Percentiles rank a stretch among this genome's conserved stretches.
These are phyloP conservation scores for Bimuria novae-zelandiae DNA, from an alignment of 2,329 filamentous ascomycete genomes.

Conservation along the genomic window DNA sequence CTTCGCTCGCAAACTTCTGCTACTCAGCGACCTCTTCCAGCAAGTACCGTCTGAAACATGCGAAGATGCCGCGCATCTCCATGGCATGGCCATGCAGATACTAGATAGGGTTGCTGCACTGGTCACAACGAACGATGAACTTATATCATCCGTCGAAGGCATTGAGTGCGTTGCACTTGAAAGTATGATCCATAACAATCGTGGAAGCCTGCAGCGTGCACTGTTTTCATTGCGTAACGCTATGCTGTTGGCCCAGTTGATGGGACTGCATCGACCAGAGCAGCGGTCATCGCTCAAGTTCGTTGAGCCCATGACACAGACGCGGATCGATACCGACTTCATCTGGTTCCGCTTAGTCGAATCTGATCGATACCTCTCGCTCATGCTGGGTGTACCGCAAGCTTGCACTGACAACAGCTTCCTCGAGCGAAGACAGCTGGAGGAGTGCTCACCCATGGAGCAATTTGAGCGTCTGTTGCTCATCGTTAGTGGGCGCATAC, in stretches of 20 bases:
- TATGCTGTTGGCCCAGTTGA: conserved; percentile 44
- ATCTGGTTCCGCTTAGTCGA: conserved; percentile 48
- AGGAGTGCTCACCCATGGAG: conserved; percentile 26
- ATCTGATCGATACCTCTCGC: conserved; percentile 44
- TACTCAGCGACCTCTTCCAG: conserved; percentile 34
- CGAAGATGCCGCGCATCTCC: conserved; percentile 15
- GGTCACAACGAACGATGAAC: conserved; percentile 47
- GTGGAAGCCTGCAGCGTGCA: conserved; percentile 46
- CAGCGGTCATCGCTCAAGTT: conserved; percentile 28
- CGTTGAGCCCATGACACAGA: conserved; percentile 12
- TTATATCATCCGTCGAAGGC: conserved; percentile 45
- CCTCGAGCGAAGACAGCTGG: conserved; percentile 7
- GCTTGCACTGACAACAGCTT: conserved; percentile 28
- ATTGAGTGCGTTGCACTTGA: conserved; percentile 50
- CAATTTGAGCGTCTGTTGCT: conserved; percentile 38
- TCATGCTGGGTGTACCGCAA: conserved; percentile 49
- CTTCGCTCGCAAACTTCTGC: conserved; percentile 36
- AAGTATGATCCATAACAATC: conserved; percentile 43
- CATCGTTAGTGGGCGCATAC: conserved; percentile 44
- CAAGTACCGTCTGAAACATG: conserved; percentile 25
- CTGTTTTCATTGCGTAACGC: conserved; percentile 47
- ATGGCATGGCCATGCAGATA: conserved; percentile 31
- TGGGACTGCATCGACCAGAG: conserved; percentile 48
- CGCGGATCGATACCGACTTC: conserved; percentile 18
- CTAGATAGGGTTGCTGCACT: conserved; percentile 29